phyloP scores from a whole-genome alignment of 495 filamentous ascomycete species.

The Chaetomium cochliodes region DNA sequence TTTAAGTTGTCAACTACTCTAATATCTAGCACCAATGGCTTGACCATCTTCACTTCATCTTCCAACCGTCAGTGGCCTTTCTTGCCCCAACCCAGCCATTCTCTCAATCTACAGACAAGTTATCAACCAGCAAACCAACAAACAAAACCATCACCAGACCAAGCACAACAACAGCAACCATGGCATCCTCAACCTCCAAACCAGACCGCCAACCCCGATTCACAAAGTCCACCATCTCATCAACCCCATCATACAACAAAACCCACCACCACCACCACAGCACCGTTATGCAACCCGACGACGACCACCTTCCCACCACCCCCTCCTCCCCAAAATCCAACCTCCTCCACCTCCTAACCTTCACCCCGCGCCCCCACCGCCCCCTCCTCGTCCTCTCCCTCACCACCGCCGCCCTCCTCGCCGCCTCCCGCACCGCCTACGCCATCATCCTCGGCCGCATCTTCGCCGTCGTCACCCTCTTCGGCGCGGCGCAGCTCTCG shows the following conservation, averaged over 20 bases:
- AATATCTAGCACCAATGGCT: not conserved
- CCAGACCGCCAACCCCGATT: not conserved
- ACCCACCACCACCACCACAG: not conserved
- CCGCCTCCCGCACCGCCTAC: slow-evolving; percentile 60
- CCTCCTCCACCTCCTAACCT: slow-evolving; percentile 61
- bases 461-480: slow-evolving; percentile 69
- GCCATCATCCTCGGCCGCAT: slow-evolving; percentile 73
- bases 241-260: not conserved
- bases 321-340: slow-evolving; percentile 26
- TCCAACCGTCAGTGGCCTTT: not conserved
- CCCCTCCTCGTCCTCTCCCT: slow-evolving; percentile 49
- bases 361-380: slow-evolving; percentile 65
- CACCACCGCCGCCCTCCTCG: slow-evolving; percentile 58
- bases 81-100: not conserved
- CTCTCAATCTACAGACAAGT: not conserved
- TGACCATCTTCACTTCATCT: not conserved
- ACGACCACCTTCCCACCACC: slow-evolving; percentile 13
- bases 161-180: not conserved
- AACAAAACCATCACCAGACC: slow-evolving; percentile 7
- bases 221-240: not conserved
- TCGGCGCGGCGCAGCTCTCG: slow-evolving; percentile 55
- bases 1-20: not conserved
- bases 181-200: not conserved
- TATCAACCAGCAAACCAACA: not conserved
- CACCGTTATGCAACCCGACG: too few relatives aligned